Conservation (phyloP, 371 early-diverging fungal genomes). For the Mucor mucedo region DNA sequence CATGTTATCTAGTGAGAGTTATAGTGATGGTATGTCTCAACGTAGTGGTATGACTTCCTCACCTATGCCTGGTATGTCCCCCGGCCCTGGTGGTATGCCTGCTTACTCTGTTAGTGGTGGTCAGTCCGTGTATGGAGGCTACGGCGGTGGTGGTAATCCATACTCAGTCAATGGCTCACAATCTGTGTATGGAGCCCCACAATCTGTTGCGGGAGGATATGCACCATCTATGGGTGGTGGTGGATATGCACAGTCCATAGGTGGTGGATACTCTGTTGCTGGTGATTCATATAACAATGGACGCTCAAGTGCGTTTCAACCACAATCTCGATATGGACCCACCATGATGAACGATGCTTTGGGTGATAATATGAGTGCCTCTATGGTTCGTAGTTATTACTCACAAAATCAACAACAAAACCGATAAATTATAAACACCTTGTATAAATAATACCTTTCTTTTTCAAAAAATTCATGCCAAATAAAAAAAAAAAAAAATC, state of each 20-base stretch:
- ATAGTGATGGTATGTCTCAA: slow-evolving; percentile 15
- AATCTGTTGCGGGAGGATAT: background rate
- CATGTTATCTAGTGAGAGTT: slow-evolving; percentile 5
- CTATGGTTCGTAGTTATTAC: slow-evolving; percentile 19
- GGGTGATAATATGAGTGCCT: slow-evolving; percentile 11
- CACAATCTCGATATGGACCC: slow-evolving; percentile 8
- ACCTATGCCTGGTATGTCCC: background rate
- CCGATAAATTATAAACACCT: background rate
- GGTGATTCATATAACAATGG: background rate
- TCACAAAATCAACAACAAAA: slow-evolving; percentile 10
- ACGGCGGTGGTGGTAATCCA: background rate
- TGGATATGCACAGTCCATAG: background rate
- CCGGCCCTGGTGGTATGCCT: background rate
- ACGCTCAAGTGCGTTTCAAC: background rate
- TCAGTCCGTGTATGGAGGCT: background rate
- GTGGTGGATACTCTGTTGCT: background rate
- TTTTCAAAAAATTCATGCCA: no score
- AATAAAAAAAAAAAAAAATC: no score
- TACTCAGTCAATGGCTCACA: background rate
- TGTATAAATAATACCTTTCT: background rate
- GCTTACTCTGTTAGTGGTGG: background rate
- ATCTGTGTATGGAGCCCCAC: background rate
- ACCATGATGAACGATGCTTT: slow-evolving; percentile 8
- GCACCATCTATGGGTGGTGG: background rate
- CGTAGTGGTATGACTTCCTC: slow-evolving; percentile 16